Conservation (phyloP, 2,329 filamentous ascomycete genomes). For the Paraphoma sp. region DNA sequence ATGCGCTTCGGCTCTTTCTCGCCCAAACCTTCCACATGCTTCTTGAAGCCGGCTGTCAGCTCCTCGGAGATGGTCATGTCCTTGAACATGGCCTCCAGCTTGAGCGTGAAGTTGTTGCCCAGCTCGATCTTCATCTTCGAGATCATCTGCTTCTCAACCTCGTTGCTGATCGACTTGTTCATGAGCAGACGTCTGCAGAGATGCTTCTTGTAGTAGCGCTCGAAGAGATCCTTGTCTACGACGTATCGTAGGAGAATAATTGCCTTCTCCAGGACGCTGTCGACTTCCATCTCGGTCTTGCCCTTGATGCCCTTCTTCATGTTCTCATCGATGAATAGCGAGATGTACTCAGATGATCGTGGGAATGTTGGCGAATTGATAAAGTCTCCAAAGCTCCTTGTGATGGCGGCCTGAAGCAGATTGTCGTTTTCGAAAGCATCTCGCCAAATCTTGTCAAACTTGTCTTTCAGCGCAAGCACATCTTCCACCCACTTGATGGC, state of each 20-base stretch:
- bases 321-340: conserved; percentile 95
- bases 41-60: conserved; percentile 77
- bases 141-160: conserved; percentile 95
- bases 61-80: conserved; percentile 91
- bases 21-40: conserved; percentile 67
- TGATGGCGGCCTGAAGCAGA: conserved; percentile 79
- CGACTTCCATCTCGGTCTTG: conserved; percentile 88
- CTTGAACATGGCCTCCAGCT: conserved; percentile 97
- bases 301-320: conserved; percentile 93
- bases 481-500: conserved; percentile 97
- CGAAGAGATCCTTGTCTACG: conserved; percentile 91
- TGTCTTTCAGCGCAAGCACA: conserved; percentile 82
- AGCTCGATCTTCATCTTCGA: conserved; percentile 96
- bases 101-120: conserved; percentile 90
- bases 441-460: conserved; percentile 82
- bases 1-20: conserved; percentile 67
- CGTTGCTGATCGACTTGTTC: conserved; percentile 86
- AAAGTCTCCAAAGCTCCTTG: conserved; percentile 87
- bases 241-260: conserved; percentile 88
- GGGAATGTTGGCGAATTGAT: conserved; percentile 79
- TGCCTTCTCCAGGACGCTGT: conserved; percentile 84
- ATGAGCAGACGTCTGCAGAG: conserved; percentile 85
- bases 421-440: conserved; percentile 78
- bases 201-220: conserved; percentile 98
- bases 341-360: conserved; percentile 89